Evolutionary conservation across 225 moss, liverwort and hornwort species (phyloP), one percentile per base, ranked within the genome.

Genomic region (Pseudoscleropodium purum): DNA sequence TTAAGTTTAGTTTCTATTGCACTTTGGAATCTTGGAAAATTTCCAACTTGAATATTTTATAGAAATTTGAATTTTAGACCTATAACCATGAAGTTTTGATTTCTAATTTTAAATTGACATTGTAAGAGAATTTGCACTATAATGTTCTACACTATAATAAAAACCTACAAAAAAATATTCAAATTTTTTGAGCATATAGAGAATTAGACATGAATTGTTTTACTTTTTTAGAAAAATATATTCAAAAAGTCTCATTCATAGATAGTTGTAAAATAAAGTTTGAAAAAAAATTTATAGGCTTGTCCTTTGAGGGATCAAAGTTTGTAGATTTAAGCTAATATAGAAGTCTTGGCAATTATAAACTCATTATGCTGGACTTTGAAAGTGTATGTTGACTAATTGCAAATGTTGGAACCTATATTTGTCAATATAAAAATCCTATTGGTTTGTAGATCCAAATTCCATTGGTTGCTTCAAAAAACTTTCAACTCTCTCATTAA

Each of bases 351-450:
- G 6, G 3, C 37, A 68, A 68, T 0, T 67, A 0, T 19, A 6
- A 67, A 36, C 31, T 31, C 1, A 1, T 64, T 64, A 64, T n/a
- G 6, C 11, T 68, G 3, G 4, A 37, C 12, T 37, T 68, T 68
- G 10, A 10, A 69, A 7, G 21, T 69, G 69, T n/a, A 24, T 69
- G 13, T n/a, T 70, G 39, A 39, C 7, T 7, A 70, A 70, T 39
- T 39, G 39, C 7, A 11, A 0, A 2, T 1, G 4, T 70, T 72
- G 41, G 15, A 7, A 5, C 8, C 3, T 39, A 41, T 3, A 41
- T 41, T 72, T 41, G 41, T 72, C 4, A 41, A 8, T 72, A 26
- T 5, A 41, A 1, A 72, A 41, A 15, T 0, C 8, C 18, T 64
- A 33, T 65, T 65, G 65, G 65, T 65, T 4, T 13, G 24, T 4